phyloP scores from a whole-genome alignment of 345 rosid species.

The Citrus hindsii region DNA sequence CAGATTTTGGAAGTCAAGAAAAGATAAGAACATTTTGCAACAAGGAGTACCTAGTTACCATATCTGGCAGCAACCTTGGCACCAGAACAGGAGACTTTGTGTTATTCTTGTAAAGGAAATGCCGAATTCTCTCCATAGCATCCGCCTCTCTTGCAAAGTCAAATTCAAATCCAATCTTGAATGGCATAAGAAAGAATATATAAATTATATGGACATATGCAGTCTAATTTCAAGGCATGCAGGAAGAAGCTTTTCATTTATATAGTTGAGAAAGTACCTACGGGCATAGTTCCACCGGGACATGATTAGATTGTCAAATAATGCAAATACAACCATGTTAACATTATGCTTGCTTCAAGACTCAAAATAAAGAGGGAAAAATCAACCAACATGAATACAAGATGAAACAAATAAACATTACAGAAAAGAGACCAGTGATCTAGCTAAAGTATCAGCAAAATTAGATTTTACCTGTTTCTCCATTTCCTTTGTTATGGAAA shows the following conservation, averaged over 20 bases:
- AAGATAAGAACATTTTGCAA: neutral
- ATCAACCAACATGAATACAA: constrained; percentile 1
- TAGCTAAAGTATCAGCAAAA: neutral
- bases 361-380: neutral
- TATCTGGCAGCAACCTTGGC: constrained; percentile 56
- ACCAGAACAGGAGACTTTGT: constrained; percentile 75
- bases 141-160: constrained; percentile 82
- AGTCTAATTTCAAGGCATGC: constrained; percentile 5
- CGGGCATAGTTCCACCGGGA: neutral
- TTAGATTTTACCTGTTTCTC: constrained; percentile 72
- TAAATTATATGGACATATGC: neutral
- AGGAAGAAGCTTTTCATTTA: neutral
- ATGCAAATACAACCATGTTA: constrained; percentile 2
- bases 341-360: neutral
- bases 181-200: constrained; percentile 14
- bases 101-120: constrained; percentile 67
- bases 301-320: neutral
- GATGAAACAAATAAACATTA: neutral
- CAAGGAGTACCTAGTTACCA: constrained; percentile 67
- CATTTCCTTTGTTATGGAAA: constrained; percentile 83
- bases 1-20: neutral
- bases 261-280: neutral
- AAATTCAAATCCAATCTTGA: constrained; percentile 93
- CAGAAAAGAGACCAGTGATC: neutral
- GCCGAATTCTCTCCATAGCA: constrained; percentile 80